Evolutionary conservation across 2,329 filamentous ascomycete species (phyloP), one percentile per base, ranked within the genome.

Genomic region (Colletotrichum navitas): DNA sequence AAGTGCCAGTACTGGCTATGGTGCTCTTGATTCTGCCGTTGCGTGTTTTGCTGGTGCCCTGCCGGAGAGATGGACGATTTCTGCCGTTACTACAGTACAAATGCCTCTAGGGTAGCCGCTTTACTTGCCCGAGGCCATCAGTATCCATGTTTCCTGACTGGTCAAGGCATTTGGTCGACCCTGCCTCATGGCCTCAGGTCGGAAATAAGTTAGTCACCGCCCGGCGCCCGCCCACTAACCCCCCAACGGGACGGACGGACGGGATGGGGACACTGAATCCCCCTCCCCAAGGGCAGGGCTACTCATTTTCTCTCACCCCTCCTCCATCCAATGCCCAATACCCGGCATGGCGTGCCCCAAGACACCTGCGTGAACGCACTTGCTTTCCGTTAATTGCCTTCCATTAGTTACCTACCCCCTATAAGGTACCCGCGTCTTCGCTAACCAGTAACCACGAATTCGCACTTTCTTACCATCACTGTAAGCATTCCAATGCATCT

Each of bases 181-280:
- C 34, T 34, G 45, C 55, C 56, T 61, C 34, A 41, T 54, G 36
- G 61, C 56, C 56, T 62, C 26, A 49, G 43, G 55, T 52, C 32
- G 56, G 64, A 61, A 66, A 55, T 67, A 54, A 41, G 34, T 49
- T 36, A 24, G 45, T 45, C 65, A 63, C 65, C 49, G 58, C 65
- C 65, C n/a, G 64, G 56, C 36, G 58, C 58, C 65, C n/a, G 64
- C 64, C 36, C 64, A 45, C 26, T 24, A 24, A 34, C 10, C 11
- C 21, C 45, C 21, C 21, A n/a, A n/a, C 21, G 39, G 32, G 6
- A 34, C 21, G 24, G 58, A 61, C 39, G 51, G 29, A 29, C 43
- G 29, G 34, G 29, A 45, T 39, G 32, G 26, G 60, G 39, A 32
- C 14, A 59, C n/a, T 41, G 55, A 26, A 59, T 16, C 8, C 16